Conservation (phyloP, 1,284 basidiomycete genomes). For the Austroboletus niveus region DNA sequence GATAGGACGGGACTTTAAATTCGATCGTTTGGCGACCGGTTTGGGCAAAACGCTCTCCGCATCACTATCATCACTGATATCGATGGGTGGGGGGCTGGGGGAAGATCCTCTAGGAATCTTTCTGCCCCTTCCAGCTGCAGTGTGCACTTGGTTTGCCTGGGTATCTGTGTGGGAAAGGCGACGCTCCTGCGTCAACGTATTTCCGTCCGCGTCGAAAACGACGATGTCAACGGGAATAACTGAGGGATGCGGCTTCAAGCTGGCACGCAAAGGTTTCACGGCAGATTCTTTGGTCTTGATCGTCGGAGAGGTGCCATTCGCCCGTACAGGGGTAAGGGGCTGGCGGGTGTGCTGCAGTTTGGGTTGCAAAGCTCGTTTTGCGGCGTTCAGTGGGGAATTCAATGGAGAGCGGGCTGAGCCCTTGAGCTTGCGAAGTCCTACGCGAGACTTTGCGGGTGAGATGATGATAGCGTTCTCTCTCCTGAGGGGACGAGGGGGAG, state of each 20-base stretch:
- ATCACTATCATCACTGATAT: slow-evolving; percentile 31
- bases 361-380: slow-evolving; percentile 9
- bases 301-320: slow-evolving; percentile 16
- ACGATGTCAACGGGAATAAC: slow-evolving; percentile 65
- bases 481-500: slow-evolving; percentile 9
- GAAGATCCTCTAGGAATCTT: not conserved
- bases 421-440: slow-evolving; percentile 10
- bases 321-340: slow-evolving; percentile 31
- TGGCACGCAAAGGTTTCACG: slow-evolving; percentile 32
- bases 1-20: slow-evolving; percentile 25
- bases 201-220: slow-evolving; percentile 57
- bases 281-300: slow-evolving; percentile 23
- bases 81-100: slow-evolving; percentile 13
- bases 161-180: slow-evolving; percentile 43
- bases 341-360: slow-evolving; percentile 22
- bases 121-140: slow-evolving; percentile 8
- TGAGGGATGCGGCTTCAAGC: slow-evolving; percentile 41
- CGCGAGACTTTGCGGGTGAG: slow-evolving; percentile 22
- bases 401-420: slow-evolving; percentile 16
- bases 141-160: slow-evolving; percentile 25
- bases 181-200: slow-evolving; percentile 53
- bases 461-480: slow-evolving; percentile 26
- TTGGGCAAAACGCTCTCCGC: slow-evolving; percentile 14
- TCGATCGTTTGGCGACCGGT: slow-evolving; percentile 15
- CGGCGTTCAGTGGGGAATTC: slow-evolving; percentile 10